Percentiles rank a stretch among this genome's conserved stretches.
phyloP scores from a whole-genome alignment of 257 asterid species.

The Coffea canephora region DNA sequence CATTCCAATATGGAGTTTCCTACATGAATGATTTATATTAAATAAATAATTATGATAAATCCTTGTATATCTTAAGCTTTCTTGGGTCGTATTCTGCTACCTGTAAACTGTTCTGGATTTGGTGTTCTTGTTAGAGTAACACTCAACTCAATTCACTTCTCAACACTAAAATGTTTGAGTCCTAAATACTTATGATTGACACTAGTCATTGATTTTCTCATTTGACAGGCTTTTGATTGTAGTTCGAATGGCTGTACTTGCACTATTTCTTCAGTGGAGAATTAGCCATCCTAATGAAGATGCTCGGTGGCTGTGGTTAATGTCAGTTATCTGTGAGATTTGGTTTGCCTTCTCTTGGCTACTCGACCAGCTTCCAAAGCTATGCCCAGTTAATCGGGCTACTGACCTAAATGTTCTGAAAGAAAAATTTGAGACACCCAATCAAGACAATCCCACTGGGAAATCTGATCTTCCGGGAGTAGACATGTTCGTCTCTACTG shows the following conservation, averaged over 20 bases:
- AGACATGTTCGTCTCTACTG: constrained; percentile 79
- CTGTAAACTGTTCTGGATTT: not conserved
- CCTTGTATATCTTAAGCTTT: not conserved
- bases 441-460: constrained; percentile 60
- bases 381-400: constrained; percentile 77
- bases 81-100: not conserved
- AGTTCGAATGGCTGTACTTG: constrained; percentile 69
- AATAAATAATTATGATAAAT: not conserved
- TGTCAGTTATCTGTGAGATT: constrained; percentile 75
- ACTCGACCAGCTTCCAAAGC: constrained; percentile 85
- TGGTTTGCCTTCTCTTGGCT: constrained; percentile 97
- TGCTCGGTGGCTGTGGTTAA: constrained; percentile 90
- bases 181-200: not conserved
- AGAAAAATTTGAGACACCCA: constrained; percentile 74
- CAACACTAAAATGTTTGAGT: not conserved
- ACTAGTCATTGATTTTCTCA: not conserved
- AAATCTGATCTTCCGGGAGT: constrained; percentile 89
- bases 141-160: not conserved
- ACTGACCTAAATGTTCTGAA: constrained; percentile 69
- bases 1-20: not conserved
- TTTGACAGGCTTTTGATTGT: constrained; percentile 64
- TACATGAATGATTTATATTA: not conserved
- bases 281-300: constrained; percentile 64
- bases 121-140: not conserved
- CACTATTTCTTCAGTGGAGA: constrained; percentile 69